Conservation (phyloP, 2,329 filamentous ascomycete species). For the Coniochaeta hoffmannii region DNA sequence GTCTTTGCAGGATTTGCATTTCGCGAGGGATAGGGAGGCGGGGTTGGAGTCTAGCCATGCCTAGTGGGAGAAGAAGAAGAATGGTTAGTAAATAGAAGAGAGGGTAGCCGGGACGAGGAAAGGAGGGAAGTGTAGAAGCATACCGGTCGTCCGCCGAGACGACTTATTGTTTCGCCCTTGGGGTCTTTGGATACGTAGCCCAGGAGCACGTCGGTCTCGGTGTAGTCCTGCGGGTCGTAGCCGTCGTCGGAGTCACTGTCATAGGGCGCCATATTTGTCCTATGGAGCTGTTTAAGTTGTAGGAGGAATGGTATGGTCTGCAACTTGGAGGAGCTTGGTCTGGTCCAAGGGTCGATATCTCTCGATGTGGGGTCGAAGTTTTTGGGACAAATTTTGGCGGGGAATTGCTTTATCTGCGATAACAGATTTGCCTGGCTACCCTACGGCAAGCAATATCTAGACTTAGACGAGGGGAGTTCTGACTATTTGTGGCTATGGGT, state of each 20-base stretch:
- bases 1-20: slow-evolving; percentile 81
- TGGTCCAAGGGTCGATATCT: neutral
- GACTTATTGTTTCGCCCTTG: slow-evolving; percentile 76
- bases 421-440: neutral
- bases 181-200: slow-evolving; percentile 80
- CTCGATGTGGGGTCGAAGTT: slow-evolving; percentile 4
- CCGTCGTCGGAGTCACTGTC: slow-evolving; percentile 80
- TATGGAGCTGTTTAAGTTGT: neutral
- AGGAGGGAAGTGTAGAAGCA: slow-evolving; percentile 23
- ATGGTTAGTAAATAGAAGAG: neutral
- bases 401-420: slow-evolving; percentile 9
- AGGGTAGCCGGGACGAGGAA: neutral
- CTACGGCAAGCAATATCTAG: neutral
- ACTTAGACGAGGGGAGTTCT: no score
- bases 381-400: slow-evolving; percentile 16
- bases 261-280: slow-evolving; percentile 59
- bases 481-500: no score
- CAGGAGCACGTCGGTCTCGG: slow-evolving; percentile 79
- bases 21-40: slow-evolving; percentile 69
- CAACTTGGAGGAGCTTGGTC: no score
- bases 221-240: slow-evolving; percentile 55
- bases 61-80: slow-evolving; percentile 32
- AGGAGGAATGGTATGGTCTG: no score
- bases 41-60: slow-evolving; percentile 72
- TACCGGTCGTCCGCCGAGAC: slow-evolving; percentile 83